These are phyloP conservation scores for Amborella trichopoda DNA, from an alignment of 164 flowering plant genomes.

Conservation along the genomic window DNA sequence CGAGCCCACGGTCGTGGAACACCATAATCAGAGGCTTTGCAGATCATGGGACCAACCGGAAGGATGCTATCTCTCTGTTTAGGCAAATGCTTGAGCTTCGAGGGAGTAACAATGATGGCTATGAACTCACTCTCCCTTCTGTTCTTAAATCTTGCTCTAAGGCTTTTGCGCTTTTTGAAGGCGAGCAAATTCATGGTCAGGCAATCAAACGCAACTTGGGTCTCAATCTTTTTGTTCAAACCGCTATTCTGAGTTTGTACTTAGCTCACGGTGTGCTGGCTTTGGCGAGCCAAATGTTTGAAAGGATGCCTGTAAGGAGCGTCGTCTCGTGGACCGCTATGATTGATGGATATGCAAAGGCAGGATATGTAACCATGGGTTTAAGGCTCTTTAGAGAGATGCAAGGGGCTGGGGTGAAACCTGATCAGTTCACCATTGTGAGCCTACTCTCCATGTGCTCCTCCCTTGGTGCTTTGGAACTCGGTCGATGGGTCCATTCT, in stretches of 20 bases:
- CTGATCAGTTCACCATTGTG: conserved; percentile 80
- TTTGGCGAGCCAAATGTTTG: conserved; percentile 45
- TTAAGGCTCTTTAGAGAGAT: conserved; percentile 54
- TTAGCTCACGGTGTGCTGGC: conserved; percentile 48
- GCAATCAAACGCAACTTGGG: conserved; percentile 56
- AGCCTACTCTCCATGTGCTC: conserved; percentile 87
- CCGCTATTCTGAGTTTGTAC: conserved; percentile 78
- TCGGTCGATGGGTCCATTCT: conserved; percentile 59
- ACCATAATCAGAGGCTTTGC: no score
- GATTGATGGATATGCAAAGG: conserved; percentile 74
- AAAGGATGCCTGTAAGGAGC: conserved; percentile 46
- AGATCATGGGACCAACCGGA: no score
- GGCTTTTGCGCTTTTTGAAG: conserved; percentile 22
- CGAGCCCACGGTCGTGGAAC: no score
- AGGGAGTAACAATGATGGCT: conserved; percentile 51
- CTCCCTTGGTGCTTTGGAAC: conserved; percentile 54
- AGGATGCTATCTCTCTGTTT: conserved; percentile 39
- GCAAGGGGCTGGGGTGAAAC: conserved; percentile 28
- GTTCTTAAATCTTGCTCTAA: conserved; percentile 64
- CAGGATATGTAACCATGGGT: conserved; percentile 54
- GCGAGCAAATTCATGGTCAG: conserved; percentile 71
- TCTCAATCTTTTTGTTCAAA: conserved; percentile 41
- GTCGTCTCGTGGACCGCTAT: conserved; percentile 92
- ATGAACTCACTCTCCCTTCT: conserved; percentile 66
- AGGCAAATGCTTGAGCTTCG: conserved; percentile 30